Base-by-base conservation (phyloP, 2,329 filamentous ascomycete genomes). In the Phaeosphaeriaceae sp. region DNA sequence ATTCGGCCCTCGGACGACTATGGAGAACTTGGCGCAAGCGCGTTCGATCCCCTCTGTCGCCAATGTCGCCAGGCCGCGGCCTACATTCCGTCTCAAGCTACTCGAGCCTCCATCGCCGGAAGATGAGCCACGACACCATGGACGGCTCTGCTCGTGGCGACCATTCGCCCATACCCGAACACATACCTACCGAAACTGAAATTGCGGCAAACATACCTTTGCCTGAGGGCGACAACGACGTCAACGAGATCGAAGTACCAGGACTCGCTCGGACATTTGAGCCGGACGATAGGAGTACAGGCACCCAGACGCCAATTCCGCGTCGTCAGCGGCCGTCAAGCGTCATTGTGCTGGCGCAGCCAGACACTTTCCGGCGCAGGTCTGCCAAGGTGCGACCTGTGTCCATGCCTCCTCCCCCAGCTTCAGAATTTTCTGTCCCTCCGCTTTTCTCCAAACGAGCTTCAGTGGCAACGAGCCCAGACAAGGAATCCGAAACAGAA, bases 1-100 rank as follows among this genome's bases (percentile, higher is more conserved):
- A 97, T 73, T 86, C 93, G 56, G 93, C 92, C 2, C 82, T 99
- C 1, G 95, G 95, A 20, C 85, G 93, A 49, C 82, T 98, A 45
- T 99, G 95, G 95, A 88, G 95, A 68, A 91, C 91, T 24, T 99
- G 95, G 95, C 92, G 95, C 79, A 97, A 97, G 80, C 87, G 90
- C 61, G 84, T 91, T 67, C 86, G 91, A 11, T 66, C 73, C 1
- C 70, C 74, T 25, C 60, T 64, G 2, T 63, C 67, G n/a, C 70
- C 74, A 1, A 61, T 71, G 5, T 63, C 66, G 3, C 67, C 71
- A 4, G 50, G 56, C 10, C 65, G 69, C 24, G 66, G 66, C 33
- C 60, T 74, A 15, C 69, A 68, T 22, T 66, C 62, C 22, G 61
- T 69, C 45, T 65, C 72, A 21, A 74, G 73, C 60, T 68, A 69